Conservation (phyloP, 228 moss, liverwort and hornwort species). For the Sphagnum fallax region DNA sequence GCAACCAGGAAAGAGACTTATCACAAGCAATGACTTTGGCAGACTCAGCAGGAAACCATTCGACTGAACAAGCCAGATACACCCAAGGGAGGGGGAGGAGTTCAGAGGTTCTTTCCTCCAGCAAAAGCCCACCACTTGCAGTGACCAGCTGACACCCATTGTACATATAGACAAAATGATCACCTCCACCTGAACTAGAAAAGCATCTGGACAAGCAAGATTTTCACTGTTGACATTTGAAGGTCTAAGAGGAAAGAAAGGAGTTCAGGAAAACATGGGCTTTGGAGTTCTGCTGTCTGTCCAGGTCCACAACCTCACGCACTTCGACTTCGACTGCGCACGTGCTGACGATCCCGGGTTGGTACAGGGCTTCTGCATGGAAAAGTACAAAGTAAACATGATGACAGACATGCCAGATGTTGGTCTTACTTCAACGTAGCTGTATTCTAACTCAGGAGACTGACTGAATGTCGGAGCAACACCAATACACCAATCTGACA, state of each 20-base stretch:
- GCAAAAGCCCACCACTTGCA: constrained; percentile 63
- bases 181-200: constrained; percentile 1
- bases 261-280: constrained; percentile 32
- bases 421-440: too few species aligned
- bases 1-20: constrained; percentile 78
- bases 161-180: too few species aligned
- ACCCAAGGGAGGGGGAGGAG: constrained; percentile 46
- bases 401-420: too few species aligned
- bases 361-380: constrained; percentile 68
- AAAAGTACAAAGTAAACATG: neutral
- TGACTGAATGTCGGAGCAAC: too few species aligned
- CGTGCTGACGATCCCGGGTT: constrained; percentile 71
- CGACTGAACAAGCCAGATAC: constrained; percentile 70
- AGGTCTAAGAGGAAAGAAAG: constrained; percentile 44
- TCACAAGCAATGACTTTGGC: constrained; percentile 78
- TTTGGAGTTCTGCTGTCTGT: constrained; percentile 6
- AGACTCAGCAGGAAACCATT: constrained; percentile 84
- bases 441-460: too few species aligned
- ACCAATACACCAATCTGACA: too few species aligned
- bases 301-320: constrained; percentile 19
- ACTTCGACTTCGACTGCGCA: constrained; percentile 83
- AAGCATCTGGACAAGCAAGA: constrained; percentile 54
- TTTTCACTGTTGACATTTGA: constrained; percentile 45
- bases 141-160: constrained; percentile 59
- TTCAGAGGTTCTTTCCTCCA: constrained; percentile 70